Conservation (phyloP, 768 basidiomycete species). For the Suillus cothurnatus region DNA sequence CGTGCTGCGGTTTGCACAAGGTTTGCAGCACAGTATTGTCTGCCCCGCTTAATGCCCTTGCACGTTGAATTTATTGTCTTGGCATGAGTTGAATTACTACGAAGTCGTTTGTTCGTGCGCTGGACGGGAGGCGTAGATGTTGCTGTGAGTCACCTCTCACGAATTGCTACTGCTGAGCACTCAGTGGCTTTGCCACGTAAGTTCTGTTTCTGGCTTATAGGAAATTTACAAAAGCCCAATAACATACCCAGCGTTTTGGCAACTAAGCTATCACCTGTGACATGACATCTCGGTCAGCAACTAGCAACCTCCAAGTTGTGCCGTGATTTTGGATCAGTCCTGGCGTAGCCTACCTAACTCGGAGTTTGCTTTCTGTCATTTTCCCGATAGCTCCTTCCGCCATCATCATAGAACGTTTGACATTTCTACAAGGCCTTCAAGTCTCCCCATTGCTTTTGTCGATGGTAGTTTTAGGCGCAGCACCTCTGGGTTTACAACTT, state of each 20-base stretch:
- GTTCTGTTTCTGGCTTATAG: background rate
- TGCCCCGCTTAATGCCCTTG: background rate
- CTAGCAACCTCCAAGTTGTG: background rate
- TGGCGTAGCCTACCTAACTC: slow-evolving; percentile 26
- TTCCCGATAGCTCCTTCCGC: slow-evolving; percentile 15
- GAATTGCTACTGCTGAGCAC: background rate
- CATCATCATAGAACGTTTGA: slow-evolving; percentile 15
- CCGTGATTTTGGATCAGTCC: slow-evolving; percentile 12
- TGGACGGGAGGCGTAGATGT: background rate
- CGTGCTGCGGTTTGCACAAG: background rate
- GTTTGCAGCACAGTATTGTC: background rate
- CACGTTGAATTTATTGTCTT: background rate
- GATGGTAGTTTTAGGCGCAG: slow-evolving; percentile 7
- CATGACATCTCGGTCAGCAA: background rate
- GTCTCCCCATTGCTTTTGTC: slow-evolving; percentile 10
- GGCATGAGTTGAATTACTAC: background rate
- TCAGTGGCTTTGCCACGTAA: background rate
- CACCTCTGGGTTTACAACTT: slow-evolving; percentile 5
- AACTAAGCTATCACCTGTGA: background rate
- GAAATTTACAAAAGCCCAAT: background rate
- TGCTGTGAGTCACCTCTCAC: background rate
- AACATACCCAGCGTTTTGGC: background rate
- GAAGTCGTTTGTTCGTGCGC: background rate
- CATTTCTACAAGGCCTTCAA: slow-evolving; percentile 14
- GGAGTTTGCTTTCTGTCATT: slow-evolving; percentile 14